Evolutionary conservation across 441 rosid genomes (phyloP).

Genomic region (Erysimum pusillum): DNA sequence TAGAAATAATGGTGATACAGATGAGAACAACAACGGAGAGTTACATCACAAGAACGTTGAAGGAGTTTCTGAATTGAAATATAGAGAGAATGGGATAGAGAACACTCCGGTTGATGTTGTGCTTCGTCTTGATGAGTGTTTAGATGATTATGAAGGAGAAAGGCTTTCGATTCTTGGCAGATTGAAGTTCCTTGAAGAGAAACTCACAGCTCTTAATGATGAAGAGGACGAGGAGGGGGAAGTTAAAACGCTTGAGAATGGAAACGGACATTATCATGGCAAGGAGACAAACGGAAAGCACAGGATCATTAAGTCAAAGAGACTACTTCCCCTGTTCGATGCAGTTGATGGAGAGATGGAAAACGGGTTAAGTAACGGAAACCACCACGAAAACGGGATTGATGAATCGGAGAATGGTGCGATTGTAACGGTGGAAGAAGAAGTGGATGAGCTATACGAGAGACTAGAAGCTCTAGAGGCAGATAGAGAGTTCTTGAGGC

Average conservation of each 20-base stretch:
- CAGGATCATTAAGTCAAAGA: constrained; percentile 63
- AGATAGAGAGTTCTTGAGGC: constrained; percentile 87
- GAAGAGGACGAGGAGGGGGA: constrained; percentile 69
- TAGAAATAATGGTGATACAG: constrained; percentile 51
- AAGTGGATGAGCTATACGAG: constrained; percentile 84
- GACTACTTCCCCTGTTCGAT: constrained; percentile 84
- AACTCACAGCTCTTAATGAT: constrained; percentile 58
- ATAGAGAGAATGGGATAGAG: constrained; percentile 47
- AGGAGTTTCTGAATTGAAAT: constrained; percentile 24
- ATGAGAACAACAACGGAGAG: constrained; percentile 59
- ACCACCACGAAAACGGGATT: constrained; percentile 50
- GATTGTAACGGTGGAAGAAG: constrained; percentile 63
- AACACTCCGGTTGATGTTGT: constrained; percentile 83
- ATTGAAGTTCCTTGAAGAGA: constrained; percentile 87
- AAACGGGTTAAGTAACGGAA: constrained; percentile 38
- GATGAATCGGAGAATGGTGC: constrained; percentile 49
- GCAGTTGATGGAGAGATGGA: constrained; percentile 64
- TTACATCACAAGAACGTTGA: constrained; percentile 49
- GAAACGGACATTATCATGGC: constrained; percentile 59
- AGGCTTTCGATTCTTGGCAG: constrained; percentile 84
- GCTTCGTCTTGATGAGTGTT: constrained; percentile 75
- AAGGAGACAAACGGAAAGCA: constrained; percentile 68
- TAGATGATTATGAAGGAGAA: constrained; percentile 84
- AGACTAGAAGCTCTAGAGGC: constrained; percentile 92
- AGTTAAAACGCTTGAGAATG: constrained; percentile 52